Evolutionary conservation across 1,139 yeast genomes (phyloP).

Genomic region (Sugiyamaella grinbergsii): DNA sequence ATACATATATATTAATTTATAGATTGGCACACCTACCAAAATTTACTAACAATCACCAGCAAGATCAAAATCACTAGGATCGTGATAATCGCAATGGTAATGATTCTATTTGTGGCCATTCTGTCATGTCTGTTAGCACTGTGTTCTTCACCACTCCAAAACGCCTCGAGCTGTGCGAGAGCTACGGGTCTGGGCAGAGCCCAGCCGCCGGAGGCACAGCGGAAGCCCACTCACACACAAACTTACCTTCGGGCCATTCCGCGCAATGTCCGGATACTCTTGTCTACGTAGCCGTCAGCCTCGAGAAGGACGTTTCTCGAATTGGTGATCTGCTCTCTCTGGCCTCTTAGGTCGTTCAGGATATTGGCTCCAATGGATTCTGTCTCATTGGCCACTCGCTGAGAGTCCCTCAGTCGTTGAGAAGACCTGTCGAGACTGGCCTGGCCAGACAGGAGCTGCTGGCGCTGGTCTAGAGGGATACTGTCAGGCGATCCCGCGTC

Average conservation of each 20-base stretch:
- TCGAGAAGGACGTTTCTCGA: constrained; percentile 82
- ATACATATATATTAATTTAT: not conserved
- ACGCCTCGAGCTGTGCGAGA: too few species aligned
- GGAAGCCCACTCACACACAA: too few species aligned
- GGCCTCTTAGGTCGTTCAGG: constrained; percentile 84
- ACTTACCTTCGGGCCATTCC: constrained; percentile 73
- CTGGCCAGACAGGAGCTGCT: constrained; percentile 75
- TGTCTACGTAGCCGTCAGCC: constrained; percentile 92
- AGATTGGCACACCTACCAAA: constrained; percentile 54
- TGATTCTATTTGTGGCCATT: constrained; percentile 90
- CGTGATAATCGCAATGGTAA: constrained; percentile 93
- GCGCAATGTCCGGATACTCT: constrained; percentile 80
- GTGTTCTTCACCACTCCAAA: too few species aligned
- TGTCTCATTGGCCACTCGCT: constrained; percentile 88
- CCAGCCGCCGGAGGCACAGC: constrained; percentile 5
- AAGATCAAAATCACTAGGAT: constrained; percentile 81
- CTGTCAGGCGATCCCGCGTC: constrained; percentile 42
- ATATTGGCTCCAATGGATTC: constrained; percentile 91
- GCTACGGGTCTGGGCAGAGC: constrained; percentile 1
- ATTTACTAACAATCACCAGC: constrained; percentile 83
- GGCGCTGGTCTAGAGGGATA: constrained; percentile 70
- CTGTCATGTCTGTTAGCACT: constrained; percentile 45
- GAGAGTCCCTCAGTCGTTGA: constrained; percentile 83
- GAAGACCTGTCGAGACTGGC: constrained; percentile 81
- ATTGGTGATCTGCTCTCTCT: constrained; percentile 86